Evolutionary conservation across 2,329 filamentous ascomycete genomes (phyloP), one percentile per base, ranked within the genome.

Genomic region (Epichloe gansuensis): DNA sequence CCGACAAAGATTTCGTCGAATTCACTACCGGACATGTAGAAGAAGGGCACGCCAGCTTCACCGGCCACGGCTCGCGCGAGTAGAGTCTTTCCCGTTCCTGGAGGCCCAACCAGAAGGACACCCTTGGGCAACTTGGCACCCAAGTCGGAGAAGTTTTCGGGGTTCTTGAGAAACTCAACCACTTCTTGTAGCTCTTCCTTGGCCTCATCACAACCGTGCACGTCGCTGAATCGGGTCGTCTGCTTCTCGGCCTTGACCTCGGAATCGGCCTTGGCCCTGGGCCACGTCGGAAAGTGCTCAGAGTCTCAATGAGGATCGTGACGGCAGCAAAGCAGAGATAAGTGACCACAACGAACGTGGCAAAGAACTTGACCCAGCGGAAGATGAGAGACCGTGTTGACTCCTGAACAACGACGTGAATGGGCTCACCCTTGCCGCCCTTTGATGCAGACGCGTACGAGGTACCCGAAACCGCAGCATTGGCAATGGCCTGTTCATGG

Each of bases 21-120:
- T 68, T 98, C 93, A 54, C 89, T 95, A 49, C 93, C 93, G 64
- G 93, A 98, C 91, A 98, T 97, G 78, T 96, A 98, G 77, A 97
- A 98, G 77, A 98, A 98, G 1, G 93, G 93, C 17, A 98, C 93
- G 52, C 91, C 93, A 51, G 93, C 91, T 73, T 98, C 93, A 50
- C 93, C 93, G 47, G 93, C 93, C 55, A 98, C 93, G 52, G 93
- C 94, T 63, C 93, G 85, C 57, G 93, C 93, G 56, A 98, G 80
- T 42, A 98, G 80, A 12, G 93, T 98, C 73, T 98, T 98, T 72
- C 93, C 93, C 56, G 93, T 98, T 73, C 93, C 93, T 50, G 93
- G 93, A 64, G 93, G 93, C 0, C 93, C 93, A 63, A 95, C 89
- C 25, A 98, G 80, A 49, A 98, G 78, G 54, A 98, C 89, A 75